Base-by-base conservation (phyloP, 2,329 filamentous ascomycete genomes). In the Calonectria pseudoturangicola region DNA sequence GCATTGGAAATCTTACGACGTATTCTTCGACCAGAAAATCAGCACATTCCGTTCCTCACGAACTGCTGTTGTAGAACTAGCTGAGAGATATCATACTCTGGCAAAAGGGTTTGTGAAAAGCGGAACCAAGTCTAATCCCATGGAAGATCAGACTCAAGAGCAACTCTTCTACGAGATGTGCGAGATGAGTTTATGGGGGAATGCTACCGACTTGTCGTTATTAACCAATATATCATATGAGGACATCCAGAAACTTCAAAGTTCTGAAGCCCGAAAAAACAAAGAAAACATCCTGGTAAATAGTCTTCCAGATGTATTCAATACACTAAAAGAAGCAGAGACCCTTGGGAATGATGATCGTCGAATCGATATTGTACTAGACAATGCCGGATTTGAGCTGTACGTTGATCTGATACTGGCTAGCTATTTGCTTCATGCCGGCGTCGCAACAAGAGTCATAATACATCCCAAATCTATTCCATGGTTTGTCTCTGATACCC, bases 351-450 rank as follows among this genome's bases (percentile, higher is more conserved):
- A 58, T 41, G 18, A 25, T 13, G 33, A 41, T 10, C 33, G 54
- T 4, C 54, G 3, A 36, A 41, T 58, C 36, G 54, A 58, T 10
- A 58, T 58, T 18, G 54, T 58, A 4, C 13, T 58, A 2, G 54
- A 58, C 8, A 58, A 58, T 41, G 54, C 54, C 21, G 54, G 54
- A 15, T 58, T 58, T 41, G 54, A 58, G 54, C 54, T 58, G n/a
- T 58, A 58, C 18, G 54, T 58, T 21, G 54, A 58, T 13, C n/a
- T 58, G 54, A 58, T 58, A 13, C 18, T 58, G n/a, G 54, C 54
- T 7, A 58, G 12, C n/a, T 58, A 41, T 13, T 21, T 58, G n/a
- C 12, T 58, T 3, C 12, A 58, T 18, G 39, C 54, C 6, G 33
- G 33, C 15, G 21, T 41, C 21, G 54, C 54, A 41, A 39, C 54